Percentiles rank a stretch among this genome's conserved stretches.
phyloP scores from a whole-genome alignment of 306 rosid species.

The Dalbergia cochinchinensis region DNA sequence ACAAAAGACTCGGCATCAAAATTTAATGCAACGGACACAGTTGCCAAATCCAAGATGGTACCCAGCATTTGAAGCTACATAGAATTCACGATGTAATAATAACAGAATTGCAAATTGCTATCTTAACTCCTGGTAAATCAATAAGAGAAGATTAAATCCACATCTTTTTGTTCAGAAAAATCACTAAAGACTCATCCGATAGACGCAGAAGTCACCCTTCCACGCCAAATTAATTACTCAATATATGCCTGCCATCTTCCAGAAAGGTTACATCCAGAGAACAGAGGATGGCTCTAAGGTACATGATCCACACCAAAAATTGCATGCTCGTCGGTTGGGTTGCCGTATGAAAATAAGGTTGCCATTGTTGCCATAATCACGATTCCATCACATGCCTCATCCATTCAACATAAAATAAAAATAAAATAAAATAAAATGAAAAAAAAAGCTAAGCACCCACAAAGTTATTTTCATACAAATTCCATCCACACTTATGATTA shows the following conservation, averaged over 20 bases:
- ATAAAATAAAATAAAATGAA: no score
- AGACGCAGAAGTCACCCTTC: background rate
- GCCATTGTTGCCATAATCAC: slow-evolving; percentile 1
- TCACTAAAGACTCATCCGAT: background rate
- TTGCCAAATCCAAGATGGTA: background rate
- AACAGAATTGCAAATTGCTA: background rate
- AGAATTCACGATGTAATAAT: no score
- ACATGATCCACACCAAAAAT: slow-evolving; percentile 11
- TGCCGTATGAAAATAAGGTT: background rate
- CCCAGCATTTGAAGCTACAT: background rate
- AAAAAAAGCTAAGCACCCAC: background rate
- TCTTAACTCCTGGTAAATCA: no score
- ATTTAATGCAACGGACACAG: background rate
- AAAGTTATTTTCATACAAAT: background rate
- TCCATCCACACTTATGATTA: background rate
- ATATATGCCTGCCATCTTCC: background rate
- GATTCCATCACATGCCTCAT: slow-evolving; percentile 8
- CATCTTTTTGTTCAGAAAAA: background rate
- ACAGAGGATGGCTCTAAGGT: background rate
- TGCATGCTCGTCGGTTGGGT: background rate
- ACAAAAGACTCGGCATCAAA: background rate
- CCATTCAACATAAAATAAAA: background rate
- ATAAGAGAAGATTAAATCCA: background rate
- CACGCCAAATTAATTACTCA: background rate
- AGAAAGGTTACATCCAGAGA: background rate